phyloP scores from a whole-genome alignment of 2,329 filamentous ascomycete species.

The Cladophialophora immunda region DNA sequence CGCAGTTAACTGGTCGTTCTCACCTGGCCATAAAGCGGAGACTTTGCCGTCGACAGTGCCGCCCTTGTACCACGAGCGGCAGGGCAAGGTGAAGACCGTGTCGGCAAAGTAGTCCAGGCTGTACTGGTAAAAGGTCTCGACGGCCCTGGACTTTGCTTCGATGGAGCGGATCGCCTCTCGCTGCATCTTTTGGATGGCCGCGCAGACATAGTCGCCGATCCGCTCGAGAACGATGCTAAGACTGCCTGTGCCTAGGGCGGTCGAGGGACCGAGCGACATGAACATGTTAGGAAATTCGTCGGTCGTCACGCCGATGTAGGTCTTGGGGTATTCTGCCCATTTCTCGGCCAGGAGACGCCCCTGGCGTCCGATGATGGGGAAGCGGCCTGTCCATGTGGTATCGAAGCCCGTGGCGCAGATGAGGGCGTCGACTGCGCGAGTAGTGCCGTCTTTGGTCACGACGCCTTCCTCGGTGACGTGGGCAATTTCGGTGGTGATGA shows the following conservation, averaged over 20 bases:
- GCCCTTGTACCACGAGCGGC: slow-evolving; percentile 49
- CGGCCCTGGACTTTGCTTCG: slow-evolving; percentile 14
- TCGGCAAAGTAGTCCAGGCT: slow-evolving; percentile 28
- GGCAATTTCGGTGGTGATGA: slow-evolving; percentile 64
- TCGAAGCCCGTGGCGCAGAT: slow-evolving; percentile 70
- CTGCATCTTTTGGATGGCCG: slow-evolving; percentile 30
- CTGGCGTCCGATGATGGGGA: no score
- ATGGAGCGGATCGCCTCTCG: slow-evolving; percentile 30
- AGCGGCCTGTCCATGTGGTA: no score
- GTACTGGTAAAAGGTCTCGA: slow-evolving; percentile 27
- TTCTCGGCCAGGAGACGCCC: no score
- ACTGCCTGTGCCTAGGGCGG: slow-evolving; percentile 43
- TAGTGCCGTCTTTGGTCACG: slow-evolving; percentile 64
- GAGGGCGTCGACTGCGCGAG: slow-evolving; percentile 68
- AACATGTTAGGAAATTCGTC: slow-evolving; percentile 48
- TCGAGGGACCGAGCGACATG: slow-evolving; percentile 44
- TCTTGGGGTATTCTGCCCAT: slow-evolving; percentile 43
- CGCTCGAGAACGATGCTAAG: slow-evolving; percentile 31
- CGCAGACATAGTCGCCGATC: slow-evolving; percentile 30
- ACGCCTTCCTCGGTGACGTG: slow-evolving; percentile 68
- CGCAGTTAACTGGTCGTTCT: no score
- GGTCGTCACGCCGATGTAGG: slow-evolving; percentile 47
- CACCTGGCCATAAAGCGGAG: slow-evolving; percentile 55
- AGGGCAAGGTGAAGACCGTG: slow-evolving; percentile 31
- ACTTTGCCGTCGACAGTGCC: slow-evolving; percentile 49